phyloP scores from a whole-genome alignment of 805 yeast genomes.

The Cyberlindnera galapagoensis region DNA sequence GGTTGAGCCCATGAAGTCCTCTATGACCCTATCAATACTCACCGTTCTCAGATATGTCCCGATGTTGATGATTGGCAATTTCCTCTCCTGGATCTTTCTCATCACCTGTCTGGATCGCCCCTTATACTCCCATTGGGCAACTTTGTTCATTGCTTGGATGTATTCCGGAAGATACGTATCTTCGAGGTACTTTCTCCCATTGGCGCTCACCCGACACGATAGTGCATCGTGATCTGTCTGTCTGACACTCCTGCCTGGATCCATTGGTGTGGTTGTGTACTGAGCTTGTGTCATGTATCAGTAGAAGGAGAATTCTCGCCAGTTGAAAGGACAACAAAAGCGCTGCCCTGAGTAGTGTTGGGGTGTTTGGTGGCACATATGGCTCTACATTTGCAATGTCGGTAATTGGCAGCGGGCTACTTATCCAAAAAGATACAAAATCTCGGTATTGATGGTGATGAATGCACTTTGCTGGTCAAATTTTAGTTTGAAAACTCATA shows the following conservation, averaged over 20 bases:
- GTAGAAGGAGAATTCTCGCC: too few species aligned
- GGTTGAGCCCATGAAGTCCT: conserved; percentile 41
- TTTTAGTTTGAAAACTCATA: too few species aligned
- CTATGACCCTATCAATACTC: conserved; percentile 42
- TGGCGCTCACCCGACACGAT: conserved; percentile 56
- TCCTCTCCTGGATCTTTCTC: conserved; percentile 13
- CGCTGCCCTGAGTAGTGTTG: too few species aligned
- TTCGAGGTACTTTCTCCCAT: conserved; percentile 39
- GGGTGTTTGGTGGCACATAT: too few species aligned
- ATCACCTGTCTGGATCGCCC: conserved; percentile 15
- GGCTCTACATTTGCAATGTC: too few species aligned
- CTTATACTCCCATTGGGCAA: conserved; percentile 18
- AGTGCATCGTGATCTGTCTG: conserved; percentile 65
- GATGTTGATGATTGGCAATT: conserved; percentile 58
- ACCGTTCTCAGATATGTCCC: conserved; percentile 62
- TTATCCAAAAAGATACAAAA: too few species aligned
- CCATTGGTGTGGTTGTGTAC: conserved; percentile 3
- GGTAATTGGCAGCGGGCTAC: too few species aligned
- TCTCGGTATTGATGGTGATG: too few species aligned
- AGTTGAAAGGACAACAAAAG: too few species aligned
- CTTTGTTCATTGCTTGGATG: conserved; percentile 17
- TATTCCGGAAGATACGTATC: conserved; percentile 25
- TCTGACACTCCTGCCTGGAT: conserved; percentile 10
- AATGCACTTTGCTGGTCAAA: too few species aligned
- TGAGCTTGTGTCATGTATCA: neutral